A percentile compares a stretch with the other conserved stretches of the same genome.
Evolutionary conservation across 73 alveolate species (phyloP).

Genomic region (Paramecium sonneborni): DNA sequence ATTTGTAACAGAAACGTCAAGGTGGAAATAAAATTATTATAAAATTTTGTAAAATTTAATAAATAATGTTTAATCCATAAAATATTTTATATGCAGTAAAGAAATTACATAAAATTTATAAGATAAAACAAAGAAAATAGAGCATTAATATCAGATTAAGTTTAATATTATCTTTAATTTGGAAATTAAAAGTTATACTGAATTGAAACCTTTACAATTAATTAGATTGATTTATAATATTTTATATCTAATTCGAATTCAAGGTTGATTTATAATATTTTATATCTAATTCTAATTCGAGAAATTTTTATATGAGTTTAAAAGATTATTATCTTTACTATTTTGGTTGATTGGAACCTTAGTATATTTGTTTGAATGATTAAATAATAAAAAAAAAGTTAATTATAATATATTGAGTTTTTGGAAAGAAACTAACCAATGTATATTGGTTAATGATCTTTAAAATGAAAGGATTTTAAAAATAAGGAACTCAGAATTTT

Average conservation of each 20-base stretch:
- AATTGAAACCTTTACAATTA: constrained; percentile 26
- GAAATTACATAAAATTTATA: constrained; percentile 17
- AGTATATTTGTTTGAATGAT: neutral
- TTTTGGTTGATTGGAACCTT: neutral
- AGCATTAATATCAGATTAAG: constrained; percentile 33
- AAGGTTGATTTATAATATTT: too few species aligned
- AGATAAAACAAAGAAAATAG: constrained; percentile 54
- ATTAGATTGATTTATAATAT: too few species aligned
- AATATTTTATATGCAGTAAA: neutral
- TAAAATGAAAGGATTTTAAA: neutral
- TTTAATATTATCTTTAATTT: constrained; percentile 48
- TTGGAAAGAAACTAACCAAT: constrained; percentile 4
- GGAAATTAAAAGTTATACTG: constrained; percentile 51
- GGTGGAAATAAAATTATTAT: too few species aligned
- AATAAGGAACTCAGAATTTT: neutral
- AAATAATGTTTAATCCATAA: too few species aligned
- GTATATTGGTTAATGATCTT: constrained; percentile 39
- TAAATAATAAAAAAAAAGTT: neutral
- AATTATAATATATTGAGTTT: neutral
- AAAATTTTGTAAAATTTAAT: too few species aligned
- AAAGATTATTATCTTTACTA: neutral
- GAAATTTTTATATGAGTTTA: neutral
- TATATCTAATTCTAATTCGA: constrained; percentile 45
- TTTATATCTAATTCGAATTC: too few species aligned
- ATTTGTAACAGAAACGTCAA: too few species aligned